A percentile compares a stretch with the other conserved stretches of the same genome.
These are phyloP conservation scores for Dactylellina sp. DNA, from an alignment of 2,329 filamentous ascomycete genomes.

Conservation along the genomic window DNA sequence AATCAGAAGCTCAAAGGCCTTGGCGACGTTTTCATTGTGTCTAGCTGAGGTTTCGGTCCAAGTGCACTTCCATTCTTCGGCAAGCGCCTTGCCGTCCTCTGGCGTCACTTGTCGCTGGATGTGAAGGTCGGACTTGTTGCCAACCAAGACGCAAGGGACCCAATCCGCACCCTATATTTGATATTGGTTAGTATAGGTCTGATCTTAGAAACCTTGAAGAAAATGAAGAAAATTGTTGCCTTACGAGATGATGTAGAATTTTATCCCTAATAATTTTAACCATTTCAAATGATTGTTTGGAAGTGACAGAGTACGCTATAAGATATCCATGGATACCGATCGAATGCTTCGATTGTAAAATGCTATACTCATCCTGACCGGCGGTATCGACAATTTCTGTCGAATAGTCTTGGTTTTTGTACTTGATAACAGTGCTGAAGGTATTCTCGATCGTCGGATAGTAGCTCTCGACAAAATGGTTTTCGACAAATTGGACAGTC, in stretches of 20 bases:
- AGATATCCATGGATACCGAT: constrained; percentile 99
- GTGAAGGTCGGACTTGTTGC: constrained; percentile 95
- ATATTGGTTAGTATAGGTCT: constrained; percentile 10
- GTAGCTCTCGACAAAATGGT: constrained; percentile 98
- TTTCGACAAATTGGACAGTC: constrained; percentile 95
- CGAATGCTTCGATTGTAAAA: constrained; percentile 97
- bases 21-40: constrained; percentile 92
- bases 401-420: constrained; percentile 90
- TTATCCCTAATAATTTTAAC: constrained; percentile 95
- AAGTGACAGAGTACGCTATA: constrained; percentile 97
- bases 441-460: constrained; percentile 99
- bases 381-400: constrained; percentile 99
- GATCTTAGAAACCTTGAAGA: not conserved
- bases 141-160: constrained; percentile 92
- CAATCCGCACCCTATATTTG: constrained; percentile 81
- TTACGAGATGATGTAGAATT: constrained; percentile 92
- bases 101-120: constrained; percentile 91
- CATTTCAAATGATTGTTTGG: constrained; percentile 96
- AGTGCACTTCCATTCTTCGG: constrained; percentile 87
- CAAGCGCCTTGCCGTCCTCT: constrained; percentile 85
- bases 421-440: constrained; percentile 93
- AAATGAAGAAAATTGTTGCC: constrained; percentile 60
- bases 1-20: constrained; percentile 93
- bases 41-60: constrained; percentile 95
- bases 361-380: constrained; percentile 98